Base-by-base conservation (phyloP, 495 filamentous ascomycete species). In the Rhypophila decipiens region DNA sequence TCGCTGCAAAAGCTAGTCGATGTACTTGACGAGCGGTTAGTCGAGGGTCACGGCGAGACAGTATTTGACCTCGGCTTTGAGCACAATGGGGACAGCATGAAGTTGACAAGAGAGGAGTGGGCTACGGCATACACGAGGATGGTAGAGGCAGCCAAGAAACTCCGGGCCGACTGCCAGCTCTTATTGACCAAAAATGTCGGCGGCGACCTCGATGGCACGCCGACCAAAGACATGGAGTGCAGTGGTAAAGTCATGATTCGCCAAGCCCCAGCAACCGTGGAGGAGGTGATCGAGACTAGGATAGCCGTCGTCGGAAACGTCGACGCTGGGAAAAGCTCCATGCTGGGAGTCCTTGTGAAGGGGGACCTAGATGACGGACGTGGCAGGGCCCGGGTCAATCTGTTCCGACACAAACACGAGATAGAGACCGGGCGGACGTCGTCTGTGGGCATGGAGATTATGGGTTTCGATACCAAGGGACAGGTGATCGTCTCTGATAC, bases 271-370 rank as follows among this genome's bases (percentile, higher is more conserved):
- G 71, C 75, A 12, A 84, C 77, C 17, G 75, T 88, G 1, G 91
- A 96, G 59, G 84, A 91, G 54, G 82, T 93, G 39, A 93, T 94
- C 43, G 93, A 98, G 75, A 90, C 91, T n/a, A 72, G 93, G 51
- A 91, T 98, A 64, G 93, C 91, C 2, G 93, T 98, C 2, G 93
- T 97, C 15, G 93, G 93, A 10, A 98, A 98, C 71, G 89, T 97
- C 44, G 93, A 98, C 61, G 93, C 93, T 12, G 93, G 93, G 0
- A 98, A 98, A 65, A 91, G 86, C 62, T 97, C 94, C 46, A 90
- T 96, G 85, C 75, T 98, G 1, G 93, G 93, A 38, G 93, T 98
- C 2, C 73, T 98, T 19, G 95, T 97, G 5, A 97, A 98, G 69
- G 93, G 93, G 5, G 83, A 85, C 41, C 81, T 98, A 8, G 93